Evolutionary conservation across 2,329 filamentous ascomycete genomes (phyloP), one percentile per base, ranked within the genome.

Genomic region (Fulvia fulva): DNA sequence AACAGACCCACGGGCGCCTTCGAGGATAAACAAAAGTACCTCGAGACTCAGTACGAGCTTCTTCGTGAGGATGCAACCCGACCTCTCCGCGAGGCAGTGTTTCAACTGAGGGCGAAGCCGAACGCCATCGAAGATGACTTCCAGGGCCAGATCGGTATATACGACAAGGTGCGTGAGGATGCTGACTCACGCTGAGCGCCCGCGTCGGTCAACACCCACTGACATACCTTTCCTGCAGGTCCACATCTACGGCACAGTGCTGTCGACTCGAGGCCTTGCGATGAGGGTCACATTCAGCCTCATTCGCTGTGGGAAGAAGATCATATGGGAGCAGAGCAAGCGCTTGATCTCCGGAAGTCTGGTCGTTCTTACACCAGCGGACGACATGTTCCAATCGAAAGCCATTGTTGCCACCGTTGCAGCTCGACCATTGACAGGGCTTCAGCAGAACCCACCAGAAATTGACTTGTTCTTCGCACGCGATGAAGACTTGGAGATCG

Each of bases 401-500:
- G 91, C 89, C 63, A 82, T 87, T 43, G 78, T 94, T 3, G 91
- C 88, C 0, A 79, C 85, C 1, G 81, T 97, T 22, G 89, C 88
- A 5, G 88, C 88, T 16, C 81, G 90, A 12, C 84, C 85, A 0
- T 71, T 90, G 3, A 56, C 78, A 1, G 83, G 83, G 0, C 74
- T 95, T 0, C 80, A 87, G 41, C 78, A 83, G 30, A 82, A 84
- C 45, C 87, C 88, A 0, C 87, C 89, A 0, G 81, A 87, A 32
- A 81, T 96, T 16, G 90, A 96, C 63, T 76, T 96, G 0, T 87
- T 87, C 67, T 92, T 91, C 76, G 82, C 83, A 0, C 73, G 81
- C 7, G 67, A 78, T 0, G 75, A 83, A 2, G 83, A 91, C 23
- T 76, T 86, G 0, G 77, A 83, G 21, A 78, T 95, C 51, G 88